Percentiles rank a stretch among this genome's conserved stretches.
phyloP scores from a whole-genome alignment of 148 eudicot species.

The Rhododendron kiyosumense region DNA sequence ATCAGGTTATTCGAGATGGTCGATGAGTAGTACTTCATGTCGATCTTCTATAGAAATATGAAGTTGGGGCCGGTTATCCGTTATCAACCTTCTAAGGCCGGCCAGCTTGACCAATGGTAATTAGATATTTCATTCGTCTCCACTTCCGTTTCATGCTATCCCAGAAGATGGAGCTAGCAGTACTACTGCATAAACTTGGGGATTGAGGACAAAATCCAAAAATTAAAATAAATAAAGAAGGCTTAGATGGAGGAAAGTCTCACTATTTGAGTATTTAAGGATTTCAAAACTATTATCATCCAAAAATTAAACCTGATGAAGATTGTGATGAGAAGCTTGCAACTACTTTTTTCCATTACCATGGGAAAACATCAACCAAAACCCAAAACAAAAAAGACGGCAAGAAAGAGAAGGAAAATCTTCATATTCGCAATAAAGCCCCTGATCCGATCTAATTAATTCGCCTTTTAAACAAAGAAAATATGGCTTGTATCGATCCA shows the following conservation, averaged over 20 bases:
- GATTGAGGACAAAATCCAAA: background rate
- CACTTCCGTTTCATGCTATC: background rate
- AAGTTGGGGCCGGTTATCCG: background rate
- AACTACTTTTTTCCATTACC: background rate
- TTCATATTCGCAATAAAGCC: background rate
- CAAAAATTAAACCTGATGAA: no score
- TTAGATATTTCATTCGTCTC: no score
- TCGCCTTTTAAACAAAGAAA: background rate
- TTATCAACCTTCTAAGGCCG: no score
- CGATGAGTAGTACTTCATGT: background rate
- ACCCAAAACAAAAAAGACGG: background rate
- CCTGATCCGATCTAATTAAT: background rate
- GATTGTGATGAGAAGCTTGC: background rate
- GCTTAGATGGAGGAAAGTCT: no score
- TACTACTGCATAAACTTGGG: background rate
- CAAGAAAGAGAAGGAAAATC: background rate
- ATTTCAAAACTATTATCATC: no score
- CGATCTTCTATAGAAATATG: background rate
- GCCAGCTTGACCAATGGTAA: no score
- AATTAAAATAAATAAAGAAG: no score
- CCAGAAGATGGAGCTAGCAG: background rate
- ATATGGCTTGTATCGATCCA: background rate
- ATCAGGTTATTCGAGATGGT: background rate
- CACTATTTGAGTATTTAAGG: no score
- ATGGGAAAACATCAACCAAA: background rate